Percentiles rank a stretch among this genome's conserved stretches.
These are phyloP conservation scores for Fusarium sp. DNA, from an alignment of 2,329 filamentous ascomycete genomes.

Conservation along the genomic window DNA sequence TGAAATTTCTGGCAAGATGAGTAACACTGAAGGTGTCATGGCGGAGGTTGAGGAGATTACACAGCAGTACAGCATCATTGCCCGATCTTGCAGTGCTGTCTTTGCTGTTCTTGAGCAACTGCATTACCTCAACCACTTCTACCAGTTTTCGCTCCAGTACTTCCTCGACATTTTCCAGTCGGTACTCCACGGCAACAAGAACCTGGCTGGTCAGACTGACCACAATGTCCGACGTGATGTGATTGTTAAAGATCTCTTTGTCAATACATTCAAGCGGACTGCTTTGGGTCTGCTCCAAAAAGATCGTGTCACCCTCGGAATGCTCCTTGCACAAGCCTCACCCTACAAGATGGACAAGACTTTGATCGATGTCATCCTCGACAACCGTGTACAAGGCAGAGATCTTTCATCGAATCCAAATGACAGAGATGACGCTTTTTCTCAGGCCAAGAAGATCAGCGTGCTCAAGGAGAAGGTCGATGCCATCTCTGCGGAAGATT, in stretches of 20 bases:
- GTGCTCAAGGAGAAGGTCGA: slow-evolving; percentile 81
- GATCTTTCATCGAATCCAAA: slow-evolving; percentile 80
- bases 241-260: slow-evolving; percentile 91
- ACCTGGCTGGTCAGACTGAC: slow-evolving; percentile 76
- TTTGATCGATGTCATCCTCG: slow-evolving; percentile 87
- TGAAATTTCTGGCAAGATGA: slow-evolving; percentile 96
- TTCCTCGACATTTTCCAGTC: slow-evolving; percentile 98
- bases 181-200: slow-evolving; percentile 85
- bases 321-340: slow-evolving; percentile 95
- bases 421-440: slow-evolving; percentile 76
- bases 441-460: slow-evolving; percentile 75
- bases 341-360: slow-evolving; percentile 95
- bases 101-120: slow-evolving; percentile 97
- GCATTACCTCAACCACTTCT: slow-evolving; percentile 98
- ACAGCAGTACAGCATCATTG: slow-evolving; percentile 92
- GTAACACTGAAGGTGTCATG: slow-evolving; percentile 98
- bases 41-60: slow-evolving; percentile 97
- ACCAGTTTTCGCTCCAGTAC: slow-evolving; percentile 98
- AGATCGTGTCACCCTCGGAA: slow-evolving; percentile 92
- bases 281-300: slow-evolving; percentile 92
- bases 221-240: slow-evolving; percentile 86
- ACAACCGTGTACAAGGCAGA: slow-evolving; percentile 78
- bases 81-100: slow-evolving; percentile 94
- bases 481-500: slow-evolving; percentile 71
- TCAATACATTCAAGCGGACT: slow-evolving; percentile 93